These are phyloP conservation scores for Exophiala xenobiotica DNA, from an alignment of 2,329 filamentous ascomycete species.

Conservation along the genomic window DNA sequence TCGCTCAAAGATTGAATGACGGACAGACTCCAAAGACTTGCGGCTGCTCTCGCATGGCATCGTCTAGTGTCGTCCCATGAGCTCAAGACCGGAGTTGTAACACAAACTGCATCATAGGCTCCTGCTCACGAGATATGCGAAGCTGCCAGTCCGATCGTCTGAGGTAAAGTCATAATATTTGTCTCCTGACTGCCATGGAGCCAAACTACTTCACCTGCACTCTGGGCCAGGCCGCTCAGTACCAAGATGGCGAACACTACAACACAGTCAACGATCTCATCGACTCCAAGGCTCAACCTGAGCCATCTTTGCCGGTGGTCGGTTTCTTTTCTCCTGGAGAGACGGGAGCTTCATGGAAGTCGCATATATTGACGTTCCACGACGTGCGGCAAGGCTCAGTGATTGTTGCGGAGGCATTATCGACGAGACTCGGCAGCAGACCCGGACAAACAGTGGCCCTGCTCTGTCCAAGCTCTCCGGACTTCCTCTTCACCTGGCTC, in stretches of 20 bases:
- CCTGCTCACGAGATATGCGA: no score
- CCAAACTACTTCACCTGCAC: conserved; percentile 62
- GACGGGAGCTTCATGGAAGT: neutral
- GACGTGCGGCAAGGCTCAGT: conserved; percentile 6
- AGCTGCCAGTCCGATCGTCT: no score
- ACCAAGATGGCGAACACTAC: conserved; percentile 37
- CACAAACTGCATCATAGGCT: no score
- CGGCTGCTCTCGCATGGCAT: no score
- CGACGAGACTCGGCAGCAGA: conserved; percentile 16
- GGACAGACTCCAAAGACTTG: no score
- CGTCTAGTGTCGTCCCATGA: no score
- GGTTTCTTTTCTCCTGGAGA: conserved; percentile 42
- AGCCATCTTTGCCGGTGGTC: conserved; percentile 47
- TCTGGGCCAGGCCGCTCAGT: conserved; percentile 53
- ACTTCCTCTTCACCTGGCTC: conserved; percentile 62
- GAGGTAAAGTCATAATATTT: no score
- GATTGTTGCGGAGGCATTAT: conserved; percentile 20
- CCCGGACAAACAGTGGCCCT: conserved; percentile 48
- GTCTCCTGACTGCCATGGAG: no score
- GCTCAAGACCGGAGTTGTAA: no score
- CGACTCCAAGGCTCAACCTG: conserved; percentile 44
- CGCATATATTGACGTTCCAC: conserved; percentile 18
- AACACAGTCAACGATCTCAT: conserved; percentile 53
- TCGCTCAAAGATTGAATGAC: no score
- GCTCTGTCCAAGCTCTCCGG: conserved; percentile 56